Conservation (phyloP, 345 rosid genomes). For the Pugionium cornutum region DNA sequence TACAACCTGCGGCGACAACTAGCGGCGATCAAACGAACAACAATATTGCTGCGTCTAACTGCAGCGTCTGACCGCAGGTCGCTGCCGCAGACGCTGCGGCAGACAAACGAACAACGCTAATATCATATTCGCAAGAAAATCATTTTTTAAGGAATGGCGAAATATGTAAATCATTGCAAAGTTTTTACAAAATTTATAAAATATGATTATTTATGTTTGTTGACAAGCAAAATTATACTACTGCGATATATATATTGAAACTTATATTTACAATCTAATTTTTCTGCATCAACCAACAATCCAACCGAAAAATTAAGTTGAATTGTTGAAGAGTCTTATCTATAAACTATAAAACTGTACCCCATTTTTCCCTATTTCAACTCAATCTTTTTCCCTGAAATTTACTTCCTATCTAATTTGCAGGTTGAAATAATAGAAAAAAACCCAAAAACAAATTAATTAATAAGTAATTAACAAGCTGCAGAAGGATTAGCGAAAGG, state of each 20-base stretch:
- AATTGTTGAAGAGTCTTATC: constrained; percentile 37
- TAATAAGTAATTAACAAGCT: constrained; percentile 57
- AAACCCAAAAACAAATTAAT: constrained; percentile 16
- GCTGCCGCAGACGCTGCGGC: too few relatives aligned
- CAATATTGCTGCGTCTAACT: too few relatives aligned
- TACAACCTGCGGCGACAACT: too few relatives aligned
- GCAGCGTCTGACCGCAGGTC: too few relatives aligned
- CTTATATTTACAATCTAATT: constrained; percentile 42
- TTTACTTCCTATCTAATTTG: constrained; percentile 21
- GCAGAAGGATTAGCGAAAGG: constrained; percentile 81
- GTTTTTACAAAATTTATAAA: constrained; percentile 3
- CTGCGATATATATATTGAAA: too few relatives aligned
- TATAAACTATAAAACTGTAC: constrained; percentile 21
- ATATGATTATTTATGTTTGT: constrained; percentile 24
- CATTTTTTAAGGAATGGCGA: constrained; percentile 31
- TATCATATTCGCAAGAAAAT: constrained; percentile 29
- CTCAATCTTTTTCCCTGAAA: constrained; percentile 1
- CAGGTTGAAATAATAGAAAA: constrained; percentile 5
- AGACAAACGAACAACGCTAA: background rate
- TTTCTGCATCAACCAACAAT: constrained; percentile 45
- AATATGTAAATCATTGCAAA: constrained; percentile 31
- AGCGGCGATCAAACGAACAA: too few relatives aligned
- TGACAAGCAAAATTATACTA: constrained; percentile 45
- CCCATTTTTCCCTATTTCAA: constrained; percentile 20
- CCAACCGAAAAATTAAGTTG: constrained; percentile 78